Base-by-base conservation (phyloP, 495 filamentous ascomycete species). In the Lindgomyces ingoldianus region DNA sequence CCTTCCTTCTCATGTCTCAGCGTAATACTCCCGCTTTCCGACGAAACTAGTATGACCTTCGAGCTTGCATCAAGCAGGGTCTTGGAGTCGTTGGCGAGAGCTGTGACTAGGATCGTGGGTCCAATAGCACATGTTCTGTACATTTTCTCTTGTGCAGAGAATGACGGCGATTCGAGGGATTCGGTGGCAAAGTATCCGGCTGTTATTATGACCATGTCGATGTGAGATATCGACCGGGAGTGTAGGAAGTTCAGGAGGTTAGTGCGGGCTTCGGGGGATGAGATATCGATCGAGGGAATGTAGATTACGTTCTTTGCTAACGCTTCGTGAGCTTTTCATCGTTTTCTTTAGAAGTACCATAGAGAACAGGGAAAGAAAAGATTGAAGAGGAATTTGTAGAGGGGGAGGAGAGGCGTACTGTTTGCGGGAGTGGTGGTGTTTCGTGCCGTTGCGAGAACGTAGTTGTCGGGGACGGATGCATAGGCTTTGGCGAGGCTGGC, bases 171-270 rank as follows among this genome's bases (percentile, higher is more conserved):
- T 42, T 83, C 81, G 45, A 85, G 82, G 27, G 81, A 78, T 60
- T 91, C 88, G 11, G 81, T 83, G 41, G 78, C 84, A 67, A 91
- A 90, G 72, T 87, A 88, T 12, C 88, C 88, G 0, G 88, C 88
- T 3, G 82, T 83, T 72, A 90, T 84, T 53, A 90, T 84, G 64
- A 83, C 81, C 1, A 81, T 78, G 42, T 85, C 84, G 22, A 88
- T 67, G 2, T 75, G 74, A 62, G 59, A 33, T 70, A 73, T 56
- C 1, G 47, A 57, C 29, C 36, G 27, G 1, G 45, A 21, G 36
- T 44, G 21, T 22, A 64, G 60, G 44, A 51, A 58, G 4, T 46
- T 21, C 1, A 62, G 44, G 4, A 68, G 2, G 54, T 71, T 56
- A 19, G 44, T 36, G 47, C 72, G 65, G 12, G 73, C 73, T n/a